Percentiles rank a stretch among this genome's conserved stretches.
These are phyloP conservation scores for Tetracladium maxilliforme DNA, from an alignment of 2,329 filamentous ascomycete genomes.

Conservation along the genomic window DNA sequence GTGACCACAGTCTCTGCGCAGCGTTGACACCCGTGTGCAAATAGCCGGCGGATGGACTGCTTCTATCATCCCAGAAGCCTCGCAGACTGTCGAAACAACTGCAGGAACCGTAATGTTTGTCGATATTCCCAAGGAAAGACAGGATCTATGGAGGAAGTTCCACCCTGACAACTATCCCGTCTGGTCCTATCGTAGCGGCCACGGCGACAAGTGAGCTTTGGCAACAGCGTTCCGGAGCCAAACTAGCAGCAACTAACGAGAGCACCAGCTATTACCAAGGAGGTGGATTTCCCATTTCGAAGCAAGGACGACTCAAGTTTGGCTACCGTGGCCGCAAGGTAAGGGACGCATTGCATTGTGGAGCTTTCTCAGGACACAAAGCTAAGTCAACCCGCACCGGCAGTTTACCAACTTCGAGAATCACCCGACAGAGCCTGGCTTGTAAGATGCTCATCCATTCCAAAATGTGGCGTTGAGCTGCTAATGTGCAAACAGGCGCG, in stretches of 20 bases:
- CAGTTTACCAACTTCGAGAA: slow-evolving; percentile 9
- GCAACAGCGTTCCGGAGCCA: too few species aligned
- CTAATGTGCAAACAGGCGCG: slow-evolving; percentile 3
- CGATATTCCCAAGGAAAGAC: slow-evolving; percentile 13
- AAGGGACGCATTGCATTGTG: background rate
- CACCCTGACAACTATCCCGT: slow-evolving; percentile 18
- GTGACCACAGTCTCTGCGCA: slow-evolving; percentile 1
- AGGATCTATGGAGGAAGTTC: slow-evolving; percentile 18
- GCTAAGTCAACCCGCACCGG: background rate
- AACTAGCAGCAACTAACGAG: too few species aligned
- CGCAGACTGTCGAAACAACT: slow-evolving; percentile 18
- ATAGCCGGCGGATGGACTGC: slow-evolving; percentile 14
- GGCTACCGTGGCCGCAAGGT: slow-evolving; percentile 9
- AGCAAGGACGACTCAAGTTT: slow-evolving; percentile 11
- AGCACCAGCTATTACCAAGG: slow-evolving; percentile 8
- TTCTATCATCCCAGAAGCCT: slow-evolving; percentile 12
- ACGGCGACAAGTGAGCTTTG: too few species aligned
- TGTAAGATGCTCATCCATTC: slow-evolving; percentile 6
- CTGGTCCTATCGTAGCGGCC: too few species aligned
- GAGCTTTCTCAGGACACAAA: background rate
- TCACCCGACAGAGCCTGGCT: slow-evolving; percentile 6
- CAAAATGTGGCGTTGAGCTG: too few species aligned
- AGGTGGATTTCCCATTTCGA: slow-evolving; percentile 10
- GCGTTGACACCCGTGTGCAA: too few species aligned
- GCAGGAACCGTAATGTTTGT: slow-evolving; percentile 19